Evolutionary conservation across 768 basidiomycete species (phyloP), one percentile per base, ranked within the genome.

Genomic region (Pleurotus sapidus): DNA sequence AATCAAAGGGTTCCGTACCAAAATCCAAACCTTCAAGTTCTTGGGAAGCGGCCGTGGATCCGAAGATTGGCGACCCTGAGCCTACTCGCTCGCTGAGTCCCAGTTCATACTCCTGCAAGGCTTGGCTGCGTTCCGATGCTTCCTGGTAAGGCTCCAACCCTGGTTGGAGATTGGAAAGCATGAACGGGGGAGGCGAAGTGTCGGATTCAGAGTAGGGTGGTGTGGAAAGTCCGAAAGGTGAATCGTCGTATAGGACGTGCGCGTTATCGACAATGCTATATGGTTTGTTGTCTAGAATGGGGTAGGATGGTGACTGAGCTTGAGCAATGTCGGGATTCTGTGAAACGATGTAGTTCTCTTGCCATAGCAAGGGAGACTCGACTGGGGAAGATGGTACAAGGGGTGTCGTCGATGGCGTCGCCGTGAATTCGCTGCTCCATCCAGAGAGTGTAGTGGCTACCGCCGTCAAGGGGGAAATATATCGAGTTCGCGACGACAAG

Each of bases 71-170:
- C 39, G 51, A 54, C 51, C 51, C 51, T 54, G 51, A 54, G 18
- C 51, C 37, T 39, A 54, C 24, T n/a, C 51, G 51, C 51, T 54
- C 51, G 51, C 51, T 54, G 51, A 54, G 51, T 54, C 51, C 51
- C 11, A 54, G 51, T 17, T 24, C 51, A 20, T 54, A 54, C 39
- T 54, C 51, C 51, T 54, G 38, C 27, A 54, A 42, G 8, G 51
- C 51, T 54, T 54, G 51, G 51, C 51, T 54, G 18, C 51, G 24
- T 23, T 54, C 51, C 9, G 30, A 34, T 18, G 39, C 51, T 42
- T 54, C 51, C 24, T 43, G 51, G 39, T 54, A 54, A 23, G 39
- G 17, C n/a, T 17, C n/a, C 51, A 24, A 38, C 51, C 51, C 51
- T 54, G 51, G 15, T 23, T 43, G 51, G n/a, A 54, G 12, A n/a